A percentile compares a stretch with the other conserved stretches of the same genome.
Conservation (phyloP, 164 flowering plant genomes). For the Chimonanthus salicifolius region DNA sequence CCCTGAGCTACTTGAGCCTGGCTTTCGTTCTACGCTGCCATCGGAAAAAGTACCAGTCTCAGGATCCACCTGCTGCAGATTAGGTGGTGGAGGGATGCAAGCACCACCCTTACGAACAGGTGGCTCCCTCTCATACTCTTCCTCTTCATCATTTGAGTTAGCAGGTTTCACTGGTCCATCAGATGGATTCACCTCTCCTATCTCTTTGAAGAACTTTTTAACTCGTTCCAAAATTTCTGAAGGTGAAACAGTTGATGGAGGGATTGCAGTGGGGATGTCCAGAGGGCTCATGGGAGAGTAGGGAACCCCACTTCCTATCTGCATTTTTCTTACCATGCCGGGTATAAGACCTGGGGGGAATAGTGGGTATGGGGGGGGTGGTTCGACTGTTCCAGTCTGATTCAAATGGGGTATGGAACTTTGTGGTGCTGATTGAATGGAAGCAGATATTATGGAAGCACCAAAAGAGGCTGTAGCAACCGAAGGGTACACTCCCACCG, state of each 20-base stretch:
- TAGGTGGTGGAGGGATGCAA: slow-evolving; percentile 97
- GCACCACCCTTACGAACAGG: slow-evolving; percentile 89
- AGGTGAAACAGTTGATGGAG: slow-evolving; percentile 75
- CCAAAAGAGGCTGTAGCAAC: slow-evolving; percentile 25
- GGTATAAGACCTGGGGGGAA: slow-evolving; percentile 99
- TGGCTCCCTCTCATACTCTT: slow-evolving; percentile 62
- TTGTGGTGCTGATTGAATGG: slow-evolving; percentile 44
- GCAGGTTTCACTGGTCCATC: slow-evolving; percentile 75
- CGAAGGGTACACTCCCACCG: slow-evolving; percentile 25
- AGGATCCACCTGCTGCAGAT: slow-evolving; percentile 66
- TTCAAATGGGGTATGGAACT: slow-evolving; percentile 26
- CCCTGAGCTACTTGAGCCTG: slow-evolving; percentile 64
- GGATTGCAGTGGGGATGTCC: slow-evolving; percentile 92
- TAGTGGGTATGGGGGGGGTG: slow-evolving; percentile 81
- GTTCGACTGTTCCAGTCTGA: slow-evolving; percentile 41
- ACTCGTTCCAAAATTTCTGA: slow-evolving; percentile 81
- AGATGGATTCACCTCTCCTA: slow-evolving; percentile 92
- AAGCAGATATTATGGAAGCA: slow-evolving; percentile 40
- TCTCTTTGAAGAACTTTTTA: slow-evolving; percentile 84
- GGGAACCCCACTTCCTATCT: slow-evolving; percentile 98
- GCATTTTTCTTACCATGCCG: slow-evolving; percentile 96
- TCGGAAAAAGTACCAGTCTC: slow-evolving; percentile 74
- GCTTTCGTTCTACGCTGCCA: slow-evolving; percentile 68
- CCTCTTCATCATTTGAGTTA: slow-evolving; percentile 47
- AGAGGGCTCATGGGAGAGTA: slow-evolving; percentile 97